Conservation (phyloP, 2,329 filamentous ascomycete genomes). For the Thelonectria rubi region DNA sequence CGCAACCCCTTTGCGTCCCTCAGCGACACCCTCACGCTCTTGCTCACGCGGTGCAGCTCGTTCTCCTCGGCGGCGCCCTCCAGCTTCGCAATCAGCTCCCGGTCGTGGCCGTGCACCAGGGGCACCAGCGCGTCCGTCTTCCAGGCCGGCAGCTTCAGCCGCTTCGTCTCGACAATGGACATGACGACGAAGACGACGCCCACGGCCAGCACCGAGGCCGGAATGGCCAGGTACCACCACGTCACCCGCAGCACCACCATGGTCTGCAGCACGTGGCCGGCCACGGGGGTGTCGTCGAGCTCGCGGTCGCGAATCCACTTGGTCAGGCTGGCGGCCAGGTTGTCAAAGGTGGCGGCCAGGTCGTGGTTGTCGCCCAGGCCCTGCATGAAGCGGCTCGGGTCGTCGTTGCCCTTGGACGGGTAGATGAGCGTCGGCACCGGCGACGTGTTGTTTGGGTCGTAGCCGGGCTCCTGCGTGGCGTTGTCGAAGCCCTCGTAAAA, state of each 20-base stretch:
- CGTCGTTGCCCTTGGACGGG: neutral
- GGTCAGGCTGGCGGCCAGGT: conserved; percentile 18
- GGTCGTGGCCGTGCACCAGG: neutral
- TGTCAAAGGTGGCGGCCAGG: neutral
- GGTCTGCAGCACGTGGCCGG: neutral
- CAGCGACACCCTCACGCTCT: neutral
- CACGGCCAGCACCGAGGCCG: neutral
- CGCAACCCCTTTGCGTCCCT: neutral
- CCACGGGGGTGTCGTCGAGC: neutral
- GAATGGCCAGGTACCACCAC: neutral
- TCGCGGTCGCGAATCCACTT: conserved; percentile 28
- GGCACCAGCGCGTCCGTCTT: conserved; percentile 1
- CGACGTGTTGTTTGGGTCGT: no score
- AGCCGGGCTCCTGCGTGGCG: no score
- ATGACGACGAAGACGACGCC: neutral
- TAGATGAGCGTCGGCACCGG: conserved; percentile 1
- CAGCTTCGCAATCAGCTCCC: neutral
- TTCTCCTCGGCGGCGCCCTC: neutral
- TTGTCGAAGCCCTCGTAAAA: conserved; percentile 15
- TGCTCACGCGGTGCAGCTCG: neutral
- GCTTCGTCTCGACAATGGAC: neutral
- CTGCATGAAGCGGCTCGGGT: neutral
- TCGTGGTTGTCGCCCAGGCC: neutral
- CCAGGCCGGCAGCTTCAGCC: neutral
- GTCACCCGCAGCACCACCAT: neutral